phyloP scores from a whole-genome alignment of 345 rosid species.

The Erodium maritimum region DNA sequence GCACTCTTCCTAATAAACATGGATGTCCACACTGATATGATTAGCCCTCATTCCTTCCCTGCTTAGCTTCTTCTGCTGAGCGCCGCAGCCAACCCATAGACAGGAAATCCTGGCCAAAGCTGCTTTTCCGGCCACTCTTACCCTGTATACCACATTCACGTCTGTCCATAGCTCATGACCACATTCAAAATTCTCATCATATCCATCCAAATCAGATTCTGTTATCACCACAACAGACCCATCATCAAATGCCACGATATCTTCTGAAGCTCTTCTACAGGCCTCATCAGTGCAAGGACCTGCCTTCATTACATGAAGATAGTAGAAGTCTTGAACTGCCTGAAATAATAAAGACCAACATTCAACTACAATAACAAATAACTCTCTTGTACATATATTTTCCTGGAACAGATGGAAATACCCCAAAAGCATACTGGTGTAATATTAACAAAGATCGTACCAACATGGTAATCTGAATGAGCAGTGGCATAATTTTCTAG shows the following conservation, averaged over 20 bases:
- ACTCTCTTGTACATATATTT: not conserved
- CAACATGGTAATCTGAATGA: too few relatives aligned
- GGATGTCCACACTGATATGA: constrained; percentile 57
- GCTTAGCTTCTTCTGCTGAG: constrained; percentile 41
- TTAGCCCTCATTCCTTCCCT: constrained; percentile 21
- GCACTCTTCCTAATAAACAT: constrained; percentile 42
- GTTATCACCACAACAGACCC: constrained; percentile 71
- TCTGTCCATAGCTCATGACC: constrained; percentile 47
- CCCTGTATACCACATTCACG: constrained; percentile 51
- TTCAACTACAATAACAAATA: too few relatives aligned
- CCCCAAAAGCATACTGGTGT: not conserved
- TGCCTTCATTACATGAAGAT: constrained; percentile 29
- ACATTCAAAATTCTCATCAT: constrained; percentile 26
- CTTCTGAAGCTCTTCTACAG: constrained; percentile 17
- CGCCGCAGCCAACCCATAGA: constrained; percentile 49
- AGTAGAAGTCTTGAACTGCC: constrained; percentile 83
- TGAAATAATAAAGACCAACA: constrained; percentile 14
- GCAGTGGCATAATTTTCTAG: not conserved
- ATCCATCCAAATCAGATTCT: constrained; percentile 75
- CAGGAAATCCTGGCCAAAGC: constrained; percentile 70
- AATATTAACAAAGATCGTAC: not conserved
- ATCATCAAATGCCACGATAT: constrained; percentile 60
- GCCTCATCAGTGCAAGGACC: constrained; percentile 8
- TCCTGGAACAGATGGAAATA: too few relatives aligned
- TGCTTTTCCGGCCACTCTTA: constrained; percentile 50